Base-by-base conservation (phyloP, 2,329 filamentous ascomycete species). In the Aureobasidium melanogenum region DNA sequence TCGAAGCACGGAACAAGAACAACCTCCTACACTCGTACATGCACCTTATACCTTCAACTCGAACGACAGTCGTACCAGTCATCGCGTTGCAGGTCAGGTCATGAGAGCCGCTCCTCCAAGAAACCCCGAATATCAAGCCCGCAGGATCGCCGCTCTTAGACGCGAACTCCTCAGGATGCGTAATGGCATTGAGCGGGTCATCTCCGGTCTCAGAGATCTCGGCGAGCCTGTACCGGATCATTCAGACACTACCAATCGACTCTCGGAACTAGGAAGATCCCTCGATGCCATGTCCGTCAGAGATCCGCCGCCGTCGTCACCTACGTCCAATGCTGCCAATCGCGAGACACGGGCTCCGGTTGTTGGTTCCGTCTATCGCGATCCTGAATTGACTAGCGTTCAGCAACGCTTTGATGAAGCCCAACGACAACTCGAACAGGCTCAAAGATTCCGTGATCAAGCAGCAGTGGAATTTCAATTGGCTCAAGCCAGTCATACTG, bases 131-230 rank as follows among this genome's bases (percentile, higher is more conserved):
- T 73, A 73, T 52, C 71, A 72, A 59, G 63, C 65, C 48, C 70
- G 72, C 2, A 67, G 72, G 3, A 67, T 74, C 10, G 69, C 71
- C 26, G 71, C 72, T 32, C 64, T 74, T 14, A 68, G 72, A n/a
- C 66, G 72, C 38, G 72, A 74, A 59, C 66, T 74, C 7, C 65
- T 70, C 30, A 67, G 72, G 2, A 73, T 74, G 71, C 67, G 72
- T 17, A 71, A 66, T 51, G 72, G 72, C 28, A 72, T 74, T 32
- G 72, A 74, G 63, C 66, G 72, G 22, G 70, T 74, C 30, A 70
- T 73, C 17, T 66, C 69, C 28, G 72, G 72, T 2, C 66, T 74
- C 17, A 65, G 71, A 36, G 72, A 73, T 34, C 64, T 74, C 3
- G 72, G 72, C 32, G 72, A 74, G 63, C 63, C 65, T 32, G 67